Percentiles rank a stretch among this genome's conserved stretches.
Conservation (phyloP, 768 basidiomycete genomes). For the Epithele typhae region DNA sequence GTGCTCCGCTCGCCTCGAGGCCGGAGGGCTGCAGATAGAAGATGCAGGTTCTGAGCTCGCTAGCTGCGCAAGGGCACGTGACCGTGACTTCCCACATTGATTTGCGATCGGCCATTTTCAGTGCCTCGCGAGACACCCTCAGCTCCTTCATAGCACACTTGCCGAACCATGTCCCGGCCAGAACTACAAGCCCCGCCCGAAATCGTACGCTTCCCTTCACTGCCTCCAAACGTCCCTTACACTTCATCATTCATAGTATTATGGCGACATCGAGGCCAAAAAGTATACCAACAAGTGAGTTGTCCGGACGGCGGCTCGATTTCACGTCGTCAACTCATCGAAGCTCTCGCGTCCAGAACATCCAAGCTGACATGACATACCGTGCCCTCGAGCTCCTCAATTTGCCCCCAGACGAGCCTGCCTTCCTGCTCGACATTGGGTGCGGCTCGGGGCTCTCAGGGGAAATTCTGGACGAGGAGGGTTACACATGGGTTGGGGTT, state of each 20-base stretch:
- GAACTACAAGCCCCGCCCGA: conserved; percentile 62
- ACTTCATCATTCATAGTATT: conserved; percentile 60
- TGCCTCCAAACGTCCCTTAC: neutral
- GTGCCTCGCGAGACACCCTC: too few relatives aligned
- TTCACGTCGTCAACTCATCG: too few relatives aligned
- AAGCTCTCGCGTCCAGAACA: conserved; percentile 93
- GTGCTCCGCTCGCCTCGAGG: too few relatives aligned
- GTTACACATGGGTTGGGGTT: conserved; percentile 89
- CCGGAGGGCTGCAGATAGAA: too few relatives aligned
- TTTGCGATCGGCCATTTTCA: too few relatives aligned
- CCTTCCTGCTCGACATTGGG: conserved; percentile 90
- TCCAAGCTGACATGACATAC: conserved; percentile 97
- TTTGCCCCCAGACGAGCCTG: conserved; percentile 73
- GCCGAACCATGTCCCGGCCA: conserved; percentile 48
- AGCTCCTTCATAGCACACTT: too few relatives aligned
- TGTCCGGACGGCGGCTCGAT: too few relatives aligned
- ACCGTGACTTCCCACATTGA: too few relatives aligned
- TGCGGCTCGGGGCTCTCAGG: conserved; percentile 97
- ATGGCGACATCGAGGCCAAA: conserved; percentile 91
- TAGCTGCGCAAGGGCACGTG: too few relatives aligned
- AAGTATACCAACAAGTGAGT: conserved; percentile 93
- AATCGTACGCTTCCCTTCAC: conserved; percentile 51
- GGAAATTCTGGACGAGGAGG: conserved; percentile 93
- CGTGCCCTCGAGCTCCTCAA: conserved; percentile 89
- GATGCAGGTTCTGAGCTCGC: too few relatives aligned